Base-by-base conservation (phyloP, 2,329 filamentous ascomycete species). In the Stagonosporopsis rhizophila region DNA sequence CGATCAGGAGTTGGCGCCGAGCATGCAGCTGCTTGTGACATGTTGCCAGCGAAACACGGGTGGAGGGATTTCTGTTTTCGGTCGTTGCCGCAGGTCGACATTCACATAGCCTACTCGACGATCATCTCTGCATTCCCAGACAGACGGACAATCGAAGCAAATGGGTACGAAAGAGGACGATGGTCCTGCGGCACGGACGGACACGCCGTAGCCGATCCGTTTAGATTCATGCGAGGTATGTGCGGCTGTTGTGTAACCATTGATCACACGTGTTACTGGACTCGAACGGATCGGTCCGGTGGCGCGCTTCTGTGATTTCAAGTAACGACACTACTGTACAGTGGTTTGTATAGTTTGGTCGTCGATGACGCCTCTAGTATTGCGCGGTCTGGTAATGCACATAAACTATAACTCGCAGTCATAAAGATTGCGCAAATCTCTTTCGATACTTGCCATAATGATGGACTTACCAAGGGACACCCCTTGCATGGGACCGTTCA, bases 41-140 rank as follows among this genome's bases (percentile, higher is more conserved):
- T 52, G 30, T 46, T 52, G 42, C 53, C 47, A 56, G 32, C 53
- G 47, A 52, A 37, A 51, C 42, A 47, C 37, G 25, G 41, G 53
- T 56, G 42, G 47, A 44, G 51, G 23, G 11, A 11, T 44, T 47
- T 20, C 53, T 44, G 11, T 12, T 56, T 47, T 14, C 19, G 53
- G 32, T 32, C 7, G 25, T 14, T 42, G 23, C 53, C 38, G 48
- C 53, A 56, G 48, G 12, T 23, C 1, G 37, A 27, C 30, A 45
- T 52, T 28, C 38, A 44, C 44, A 27, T 47, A 32, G 34, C 41
- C 22, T 34, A 38, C 17, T 44, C 25, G 41, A 44, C 38, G 25
- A 27, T 32, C 42, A 11, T 22, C 25, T 47, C n/a, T 46, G 7
- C 53, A 52, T 56, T 56, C 44, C 48, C 53, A 32, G 27, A 11